A percentile compares a stretch with the other conserved stretches of the same genome.
Evolutionary conservation across 139 green algal species (phyloP).

Genomic region (Asterochloris sp.): DNA sequence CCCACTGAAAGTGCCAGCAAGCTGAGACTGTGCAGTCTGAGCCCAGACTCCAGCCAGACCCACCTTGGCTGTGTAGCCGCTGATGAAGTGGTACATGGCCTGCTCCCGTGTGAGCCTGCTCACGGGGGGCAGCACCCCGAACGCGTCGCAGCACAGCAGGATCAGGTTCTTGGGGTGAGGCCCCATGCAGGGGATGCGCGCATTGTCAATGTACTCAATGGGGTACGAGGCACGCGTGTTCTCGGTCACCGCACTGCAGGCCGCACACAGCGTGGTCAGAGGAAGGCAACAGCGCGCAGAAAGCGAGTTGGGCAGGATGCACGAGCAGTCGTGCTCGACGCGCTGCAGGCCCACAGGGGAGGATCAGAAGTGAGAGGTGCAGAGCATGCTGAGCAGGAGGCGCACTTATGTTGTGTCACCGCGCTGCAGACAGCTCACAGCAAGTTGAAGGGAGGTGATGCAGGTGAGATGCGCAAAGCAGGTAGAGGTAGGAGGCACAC

Average conservation of each 20-base stretch:
- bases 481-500: background rate
- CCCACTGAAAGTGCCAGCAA: too few species aligned
- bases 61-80: slow-evolving; percentile 96
- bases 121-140: slow-evolving; percentile 92
- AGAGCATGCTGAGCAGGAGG: too few species aligned
- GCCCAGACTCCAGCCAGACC: background rate
- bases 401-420: too few species aligned
- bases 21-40: too few species aligned
- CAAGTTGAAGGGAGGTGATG: too few species aligned
- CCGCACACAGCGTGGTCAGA: background rate
- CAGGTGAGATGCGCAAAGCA: too few species aligned
- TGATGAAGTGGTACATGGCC: slow-evolving; percentile 98
- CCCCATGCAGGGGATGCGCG: slow-evolving; percentile 84
- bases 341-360: too few species aligned
- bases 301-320: too few species aligned
- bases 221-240: slow-evolving; percentile 95
- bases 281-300: background rate
- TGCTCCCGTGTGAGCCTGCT: slow-evolving; percentile 78
- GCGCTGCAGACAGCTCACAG: too few species aligned
- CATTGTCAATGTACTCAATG: slow-evolving; percentile 94
- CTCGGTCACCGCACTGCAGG: slow-evolving; percentile 67
- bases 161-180: slow-evolving; percentile 90
- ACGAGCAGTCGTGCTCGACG: too few species aligned
- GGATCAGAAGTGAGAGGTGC: too few species aligned
- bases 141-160: slow-evolving; percentile 87